Percentiles rank a stretch among this genome's conserved stretches.
Conservation (phyloP, 345 rosid genomes). For the Salix udensis region DNA sequence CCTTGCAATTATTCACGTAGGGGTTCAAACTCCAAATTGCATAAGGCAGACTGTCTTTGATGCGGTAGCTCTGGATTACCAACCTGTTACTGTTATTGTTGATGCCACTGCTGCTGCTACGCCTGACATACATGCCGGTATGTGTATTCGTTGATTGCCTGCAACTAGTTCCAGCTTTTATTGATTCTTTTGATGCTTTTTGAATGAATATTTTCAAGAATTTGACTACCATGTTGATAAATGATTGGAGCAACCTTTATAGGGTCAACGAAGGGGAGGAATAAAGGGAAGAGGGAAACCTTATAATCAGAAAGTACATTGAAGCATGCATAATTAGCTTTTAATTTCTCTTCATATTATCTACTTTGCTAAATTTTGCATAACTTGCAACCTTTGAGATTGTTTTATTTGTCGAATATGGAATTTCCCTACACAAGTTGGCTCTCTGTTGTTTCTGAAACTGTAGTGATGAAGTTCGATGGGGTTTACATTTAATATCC, state of each 20-base stretch:
- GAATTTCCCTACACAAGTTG: not conserved
- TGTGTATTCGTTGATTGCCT: slow-evolving; percentile 7
- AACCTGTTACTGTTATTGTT: slow-evolving; percentile 45
- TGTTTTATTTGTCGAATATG: too few species aligned
- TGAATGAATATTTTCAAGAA: not conserved
- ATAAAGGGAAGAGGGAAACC: not conserved
- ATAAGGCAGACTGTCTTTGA: slow-evolving; percentile 87
- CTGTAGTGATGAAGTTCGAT: not conserved
- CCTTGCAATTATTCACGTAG: slow-evolving; percentile 27
- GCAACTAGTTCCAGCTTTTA: not conserved
- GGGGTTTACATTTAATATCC: not conserved
- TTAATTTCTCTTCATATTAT: too few species aligned
- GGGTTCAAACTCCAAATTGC: slow-evolving; percentile 86
- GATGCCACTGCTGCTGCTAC: slow-evolving; percentile 96
- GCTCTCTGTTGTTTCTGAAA: not conserved
- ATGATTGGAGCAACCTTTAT: not conserved
- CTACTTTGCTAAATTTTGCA: too few species aligned
- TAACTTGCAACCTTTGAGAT: too few species aligned
- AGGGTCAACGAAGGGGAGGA: not conserved
- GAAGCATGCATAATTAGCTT: too few species aligned
- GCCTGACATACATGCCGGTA: slow-evolving; percentile 66
- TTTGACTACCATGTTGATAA: not conserved
- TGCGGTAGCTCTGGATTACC: slow-evolving; percentile 68
- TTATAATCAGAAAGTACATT: not conserved
- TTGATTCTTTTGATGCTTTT: not conserved